Evolutionary conservation across 768 basidiomycete species (phyloP).

Genomic region (Termitomyces heimii): DNA sequence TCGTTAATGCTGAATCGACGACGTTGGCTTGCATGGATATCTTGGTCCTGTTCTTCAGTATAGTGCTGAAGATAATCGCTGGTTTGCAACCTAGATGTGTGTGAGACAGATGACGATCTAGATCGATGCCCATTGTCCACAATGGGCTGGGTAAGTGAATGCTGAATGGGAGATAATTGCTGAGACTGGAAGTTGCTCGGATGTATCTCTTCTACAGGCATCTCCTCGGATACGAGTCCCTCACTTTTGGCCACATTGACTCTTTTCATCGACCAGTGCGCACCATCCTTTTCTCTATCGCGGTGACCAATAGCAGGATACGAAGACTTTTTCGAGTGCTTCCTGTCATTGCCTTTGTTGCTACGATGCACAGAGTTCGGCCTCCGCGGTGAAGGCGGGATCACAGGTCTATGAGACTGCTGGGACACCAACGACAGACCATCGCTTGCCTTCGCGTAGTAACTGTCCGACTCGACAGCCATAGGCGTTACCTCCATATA

Average conservation of each 20-base stretch:
- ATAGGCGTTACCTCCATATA: neutral
- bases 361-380: neutral
- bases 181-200: constrained; percentile 1
- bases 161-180: neutral
- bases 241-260: neutral
- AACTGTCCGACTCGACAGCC: neutral
- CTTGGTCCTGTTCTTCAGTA: constrained; percentile 5
- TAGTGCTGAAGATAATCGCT: constrained; percentile 14
- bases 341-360: constrained; percentile 28
- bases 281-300: constrained; percentile 30
- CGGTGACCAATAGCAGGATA: constrained; percentile 45
- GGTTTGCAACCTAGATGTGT: constrained; percentile 13
- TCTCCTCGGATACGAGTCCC: neutral
- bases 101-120: constrained; percentile 20
- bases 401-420: constrained; percentile 1
- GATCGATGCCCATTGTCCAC: constrained; percentile 15
- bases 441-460: neutral
- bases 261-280: constrained; percentile 12
- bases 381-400: neutral
- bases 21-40: constrained; percentile 8
- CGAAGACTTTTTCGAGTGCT: constrained; percentile 32
- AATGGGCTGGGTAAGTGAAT: neutral
- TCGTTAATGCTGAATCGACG: constrained; percentile 16
- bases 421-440: neutral
- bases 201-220: neutral